phyloP scores from a whole-genome alignment of 2,329 filamentous ascomycete genomes.

The Xylaria sp. region DNA sequence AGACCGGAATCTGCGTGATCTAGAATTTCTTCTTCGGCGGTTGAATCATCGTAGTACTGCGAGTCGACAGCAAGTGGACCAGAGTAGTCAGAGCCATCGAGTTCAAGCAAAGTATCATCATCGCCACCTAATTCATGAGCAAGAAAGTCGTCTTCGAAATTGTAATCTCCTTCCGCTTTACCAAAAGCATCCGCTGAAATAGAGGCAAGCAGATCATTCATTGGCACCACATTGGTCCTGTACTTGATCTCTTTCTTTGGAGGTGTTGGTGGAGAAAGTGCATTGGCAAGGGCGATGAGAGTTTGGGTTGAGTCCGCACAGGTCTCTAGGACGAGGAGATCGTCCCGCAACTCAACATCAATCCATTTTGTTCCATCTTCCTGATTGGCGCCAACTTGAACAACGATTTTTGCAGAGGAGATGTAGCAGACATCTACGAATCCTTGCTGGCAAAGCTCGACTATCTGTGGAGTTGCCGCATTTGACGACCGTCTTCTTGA shows the following conservation, averaged over 20 bases:
- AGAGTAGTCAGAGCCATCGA: slow-evolving; percentile 51
- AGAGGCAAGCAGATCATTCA: slow-evolving; percentile 89
- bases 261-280: slow-evolving; percentile 82
- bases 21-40: slow-evolving; percentile 60
- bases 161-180: slow-evolving; percentile 68
- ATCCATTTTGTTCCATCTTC: slow-evolving; percentile 72
- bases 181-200: slow-evolving; percentile 88
- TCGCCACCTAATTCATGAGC: slow-evolving; percentile 61
- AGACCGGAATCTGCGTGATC: slow-evolving; percentile 56
- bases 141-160: slow-evolving; percentile 72
- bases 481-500: slow-evolving; percentile 52
- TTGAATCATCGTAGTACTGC: slow-evolving; percentile 60
- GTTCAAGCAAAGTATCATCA: slow-evolving; percentile 53
- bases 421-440: slow-evolving; percentile 90
- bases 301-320: slow-evolving; percentile 98
- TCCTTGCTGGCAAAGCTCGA: slow-evolving; percentile 71
- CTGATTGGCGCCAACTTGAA: slow-evolving; percentile 68
- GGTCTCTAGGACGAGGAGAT: slow-evolving; percentile 89
- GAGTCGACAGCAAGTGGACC: slow-evolving; percentile 56
- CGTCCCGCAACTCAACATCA: slow-evolving; percentile 84
- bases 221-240: slow-evolving; percentile 83
- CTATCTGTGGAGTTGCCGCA: slow-evolving; percentile 62
- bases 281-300: slow-evolving; percentile 80
- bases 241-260: slow-evolving; percentile 88
- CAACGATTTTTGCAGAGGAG: slow-evolving; percentile 77